Evolutionary conservation across 176 grass and related monocot genomes (phyloP).

Genomic region (Hordeum vulgare): MorexV3_pseudomolecules_assembly NC_058524.1:6577704-6578203

Average conservation of each 20-base stretch:
- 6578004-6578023: slow-evolving; percentile 81
- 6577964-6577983: slow-evolving; percentile 94
- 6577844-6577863: slow-evolving; percentile 71
- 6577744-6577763: slow-evolving; percentile 89
- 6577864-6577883: slow-evolving; percentile 62
- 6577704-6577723: slow-evolving; percentile 74
- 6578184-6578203: slow-evolving; percentile 60
- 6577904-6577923: slow-evolving; percentile 80
- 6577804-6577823: background rate
- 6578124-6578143: slow-evolving; percentile 57
- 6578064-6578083: background rate
- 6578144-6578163: slow-evolving; percentile 91
- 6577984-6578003: slow-evolving; percentile 66
- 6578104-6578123: slow-evolving; percentile 19
- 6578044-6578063: slow-evolving; percentile 44
- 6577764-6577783: slow-evolving; percentile 51
- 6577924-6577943: slow-evolving; percentile 83
- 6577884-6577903: slow-evolving; percentile 79
- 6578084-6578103: slow-evolving; percentile 6
- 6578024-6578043: slow-evolving; percentile 99
- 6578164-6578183: slow-evolving; percentile 78
- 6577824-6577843: slow-evolving; percentile 22
- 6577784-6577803: background rate
- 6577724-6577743: slow-evolving; percentile 62
- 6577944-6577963: slow-evolving; percentile 55